Conservation (phyloP, 768 basidiomycete species). For the Pisolithus orientalis region DNA sequence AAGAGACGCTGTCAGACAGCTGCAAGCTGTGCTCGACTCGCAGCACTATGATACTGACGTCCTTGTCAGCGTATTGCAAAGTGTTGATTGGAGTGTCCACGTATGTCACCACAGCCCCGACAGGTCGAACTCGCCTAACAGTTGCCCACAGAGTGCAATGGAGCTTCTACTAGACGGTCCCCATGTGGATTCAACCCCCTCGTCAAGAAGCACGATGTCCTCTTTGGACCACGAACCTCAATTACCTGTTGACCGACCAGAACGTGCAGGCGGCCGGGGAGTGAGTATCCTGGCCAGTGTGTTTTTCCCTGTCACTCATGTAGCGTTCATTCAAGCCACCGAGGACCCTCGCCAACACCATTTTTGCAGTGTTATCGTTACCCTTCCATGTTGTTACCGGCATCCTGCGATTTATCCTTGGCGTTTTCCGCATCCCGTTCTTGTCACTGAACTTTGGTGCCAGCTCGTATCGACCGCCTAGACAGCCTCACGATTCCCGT, state of each 20-base stretch:
- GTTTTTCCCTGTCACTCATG: not conserved
- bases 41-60: constrained; percentile 54
- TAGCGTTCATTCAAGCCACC: not conserved
- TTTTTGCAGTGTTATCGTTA: constrained; percentile 41
- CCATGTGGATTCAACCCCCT: not conserved
- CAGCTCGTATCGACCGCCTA: constrained; percentile 39
- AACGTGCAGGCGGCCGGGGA: not conserved
- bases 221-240: not conserved
- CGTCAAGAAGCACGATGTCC: not conserved
- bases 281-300: not conserved
- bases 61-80: constrained; percentile 51
- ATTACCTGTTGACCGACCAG: not conserved
- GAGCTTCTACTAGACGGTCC: not conserved
- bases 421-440: constrained; percentile 60
- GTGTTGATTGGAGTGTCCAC: constrained; percentile 68
- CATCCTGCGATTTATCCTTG: constrained; percentile 60
- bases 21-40: constrained; percentile 10
- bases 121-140: no score
- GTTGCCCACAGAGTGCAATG: not conserved
- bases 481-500: constrained; percentile 34
- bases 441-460: constrained; percentile 50
- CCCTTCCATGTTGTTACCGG: constrained; percentile 56
- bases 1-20: constrained; percentile 9
- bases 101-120: constrained; percentile 28
- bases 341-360: constrained; percentile 5